These are phyloP conservation scores for Sugiyamaella valdiviana DNA, from an alignment of 805 yeast genomes.

Conservation along the genomic window DNA sequence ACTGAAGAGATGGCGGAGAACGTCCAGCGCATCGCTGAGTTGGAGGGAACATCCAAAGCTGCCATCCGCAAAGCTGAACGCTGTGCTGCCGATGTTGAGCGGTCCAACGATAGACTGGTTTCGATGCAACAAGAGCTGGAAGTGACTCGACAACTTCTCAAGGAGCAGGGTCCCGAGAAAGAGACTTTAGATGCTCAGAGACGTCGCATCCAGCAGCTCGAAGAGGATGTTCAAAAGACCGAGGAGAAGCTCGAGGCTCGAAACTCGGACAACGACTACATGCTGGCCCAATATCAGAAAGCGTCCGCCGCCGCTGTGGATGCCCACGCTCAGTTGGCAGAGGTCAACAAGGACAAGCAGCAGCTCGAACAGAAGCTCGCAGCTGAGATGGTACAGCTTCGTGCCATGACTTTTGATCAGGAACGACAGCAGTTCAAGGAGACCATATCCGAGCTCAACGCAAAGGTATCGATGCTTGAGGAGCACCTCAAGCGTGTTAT, in stretches of 20 bases:
- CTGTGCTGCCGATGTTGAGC: constrained; percentile 16
- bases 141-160: constrained; percentile 23
- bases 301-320: constrained; percentile 29
- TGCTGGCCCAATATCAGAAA: constrained; percentile 26
- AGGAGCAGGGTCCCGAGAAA: constrained; percentile 22
- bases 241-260: constrained; percentile 43
- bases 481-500: constrained; percentile 27
- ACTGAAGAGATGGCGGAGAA: constrained; percentile 43
- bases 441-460: constrained; percentile 24
- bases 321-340: constrained; percentile 27
- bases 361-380: constrained; percentile 19
- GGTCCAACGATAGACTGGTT: constrained; percentile 25
- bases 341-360: constrained; percentile 22
- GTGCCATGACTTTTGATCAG: constrained; percentile 25
- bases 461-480: constrained; percentile 26
- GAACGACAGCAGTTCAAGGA: constrained; percentile 28
- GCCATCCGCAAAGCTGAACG: constrained; percentile 27
- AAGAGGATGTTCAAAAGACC: constrained; percentile 40
- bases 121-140: constrained; percentile 29
- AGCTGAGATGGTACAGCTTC: constrained; percentile 25
- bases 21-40: constrained; percentile 40
- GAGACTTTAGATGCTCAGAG: constrained; percentile 35
- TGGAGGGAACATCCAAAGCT: constrained; percentile 19
- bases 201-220: constrained; percentile 40
- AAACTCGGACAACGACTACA: constrained; percentile 57